These are phyloP conservation scores for Neospora caninum DNA, from an alignment of 169 alveolate species.

Conservation along the genomic window DNA sequence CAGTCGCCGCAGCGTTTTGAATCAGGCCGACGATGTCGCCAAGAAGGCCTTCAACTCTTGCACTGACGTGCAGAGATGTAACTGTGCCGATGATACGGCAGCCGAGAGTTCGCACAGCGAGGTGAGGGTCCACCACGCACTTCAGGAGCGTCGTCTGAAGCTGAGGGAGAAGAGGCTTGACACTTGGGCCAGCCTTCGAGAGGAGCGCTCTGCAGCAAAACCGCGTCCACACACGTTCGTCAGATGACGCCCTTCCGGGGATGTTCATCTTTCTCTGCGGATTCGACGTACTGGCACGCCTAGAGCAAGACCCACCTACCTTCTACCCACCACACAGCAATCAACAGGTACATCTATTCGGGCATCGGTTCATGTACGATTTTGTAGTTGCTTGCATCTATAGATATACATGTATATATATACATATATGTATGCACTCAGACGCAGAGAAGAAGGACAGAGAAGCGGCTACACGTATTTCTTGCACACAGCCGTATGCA, in stretches of 20 bases:
- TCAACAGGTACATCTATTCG: background rate
- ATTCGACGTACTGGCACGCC: background rate
- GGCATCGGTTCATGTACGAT: no score
- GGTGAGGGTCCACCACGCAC: constrained; percentile 72
- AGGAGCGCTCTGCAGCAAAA: constrained; percentile 66
- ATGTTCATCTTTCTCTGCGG: background rate
- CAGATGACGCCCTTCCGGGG: background rate
- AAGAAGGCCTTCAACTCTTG: constrained; percentile 70
- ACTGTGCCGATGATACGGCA: constrained; percentile 63
- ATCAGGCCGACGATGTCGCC: constrained; percentile 62
- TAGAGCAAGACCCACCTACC: background rate
- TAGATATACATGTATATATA: background rate
- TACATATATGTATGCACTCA: background rate
- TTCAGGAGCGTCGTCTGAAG: constrained; percentile 79
- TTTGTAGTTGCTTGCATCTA: no score
- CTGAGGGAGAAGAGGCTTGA: constrained; percentile 80
- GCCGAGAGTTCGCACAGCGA: constrained; percentile 53
- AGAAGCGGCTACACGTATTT: no score
- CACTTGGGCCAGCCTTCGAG: constrained; percentile 68
- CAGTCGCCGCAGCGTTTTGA: constrained; percentile 43
- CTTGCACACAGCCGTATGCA: no score
- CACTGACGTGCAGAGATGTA: constrained; percentile 44
- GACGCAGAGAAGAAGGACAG: no score
- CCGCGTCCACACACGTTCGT: background rate
- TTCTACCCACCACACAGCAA: background rate